Base-by-base conservation (phyloP, 2,329 filamentous ascomycete species). In the Beauveria australis region DNA sequence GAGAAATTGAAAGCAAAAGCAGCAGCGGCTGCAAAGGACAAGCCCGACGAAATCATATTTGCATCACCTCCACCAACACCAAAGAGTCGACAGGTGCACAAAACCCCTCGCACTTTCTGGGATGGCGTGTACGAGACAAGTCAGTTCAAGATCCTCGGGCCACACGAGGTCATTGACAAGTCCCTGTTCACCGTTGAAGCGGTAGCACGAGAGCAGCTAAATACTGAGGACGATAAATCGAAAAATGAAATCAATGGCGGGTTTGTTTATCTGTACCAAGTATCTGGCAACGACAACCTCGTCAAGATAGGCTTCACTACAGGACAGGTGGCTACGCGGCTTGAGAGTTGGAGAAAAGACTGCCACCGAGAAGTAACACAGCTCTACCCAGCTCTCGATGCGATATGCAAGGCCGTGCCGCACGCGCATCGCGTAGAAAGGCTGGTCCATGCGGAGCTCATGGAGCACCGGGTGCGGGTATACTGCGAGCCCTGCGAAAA, bases 201-300 rank as follows among this genome's bases (percentile, higher is more conserved):
- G 26, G 40, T 47, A 18, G 40, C 48, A 2, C 18, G 7, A 2
- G 24, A 24, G 40, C n/a, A 19, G n/a, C 26, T 61, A 7, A 53
- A 64, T n/a, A 61, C 64, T 3, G 66, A 65, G n/a, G 66, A 61
- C 48, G 66, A 68, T 9, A 67, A 61, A 46, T 60, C 56, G 30
- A 66, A 66, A 46, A 74, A 74, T 60, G 77, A 69, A 61, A 73
- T 76, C 37, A 72, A 67, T 46, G 72, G 68, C 53, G 69, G 71
- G 7, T 53, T 22, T 12, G 22, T 61, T 5, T 61, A 61, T 16
- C 16, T 53, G 6, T 61, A 61, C 30, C n/a, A 52, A n/a, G 60
- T 61, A 4, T 41, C 53, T 2, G 60, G 53, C 14, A 61, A 61
- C 30, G 41, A 53, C 0, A 18, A 30, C 6, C 30, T 61, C 44